Evolutionary conservation across 192 early-diverging fungal genomes (phyloP).

Genomic region (Diversispora epigaea): DNA sequence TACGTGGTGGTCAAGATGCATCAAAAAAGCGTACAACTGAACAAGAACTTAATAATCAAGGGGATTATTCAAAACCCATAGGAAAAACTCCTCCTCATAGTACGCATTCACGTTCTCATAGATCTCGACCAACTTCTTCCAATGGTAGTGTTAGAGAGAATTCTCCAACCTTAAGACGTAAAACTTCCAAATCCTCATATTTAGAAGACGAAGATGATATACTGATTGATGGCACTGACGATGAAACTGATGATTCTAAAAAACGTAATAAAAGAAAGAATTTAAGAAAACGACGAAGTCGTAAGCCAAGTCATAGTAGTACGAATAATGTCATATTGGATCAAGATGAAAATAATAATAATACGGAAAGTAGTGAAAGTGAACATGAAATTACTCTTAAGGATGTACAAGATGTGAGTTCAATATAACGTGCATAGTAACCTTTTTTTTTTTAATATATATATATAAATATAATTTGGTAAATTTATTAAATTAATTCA

Average conservation of each 20-base stretch:
- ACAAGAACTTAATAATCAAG: too few relatives aligned
- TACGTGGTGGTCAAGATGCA: too few relatives aligned
- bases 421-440: too few relatives aligned
- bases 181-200: not conserved
- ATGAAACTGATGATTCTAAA: constrained; percentile 5
- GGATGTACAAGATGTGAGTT: constrained; percentile 32
- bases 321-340: not conserved
- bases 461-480: too few relatives aligned
- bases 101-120: not conserved
- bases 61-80: too few relatives aligned
- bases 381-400: constrained; percentile 25
- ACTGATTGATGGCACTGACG: not conserved
- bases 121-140: not conserved
- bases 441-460: too few relatives aligned
- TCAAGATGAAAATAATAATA: not conserved
- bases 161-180: not conserved
- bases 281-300: not conserved
- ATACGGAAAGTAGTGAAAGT: not conserved
- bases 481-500: too few relatives aligned
- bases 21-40: too few relatives aligned
- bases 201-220: not conserved
- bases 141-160: not conserved
- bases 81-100: too few relatives aligned
- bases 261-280: not conserved
- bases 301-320: not conserved